Evolutionary conservation across 441 rosid species (phyloP).

Genomic region (Gossypium davidsonii): DNA sequence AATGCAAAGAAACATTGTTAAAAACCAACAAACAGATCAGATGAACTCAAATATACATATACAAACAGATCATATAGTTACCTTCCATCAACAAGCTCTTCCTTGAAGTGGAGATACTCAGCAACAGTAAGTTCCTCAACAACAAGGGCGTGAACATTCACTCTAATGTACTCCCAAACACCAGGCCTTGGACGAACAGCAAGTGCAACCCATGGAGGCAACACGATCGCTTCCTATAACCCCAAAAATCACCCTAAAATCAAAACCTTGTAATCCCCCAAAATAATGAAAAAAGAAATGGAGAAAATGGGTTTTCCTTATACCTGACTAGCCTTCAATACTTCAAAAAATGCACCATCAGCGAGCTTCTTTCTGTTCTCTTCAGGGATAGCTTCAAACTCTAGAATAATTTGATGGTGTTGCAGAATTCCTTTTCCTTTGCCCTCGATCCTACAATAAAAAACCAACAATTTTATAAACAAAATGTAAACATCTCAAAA

Average conservation of each 20-base stretch:
- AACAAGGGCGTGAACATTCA: slow-evolving; percentile 65
- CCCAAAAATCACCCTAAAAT: slow-evolving; percentile 1
- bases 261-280: not conserved
- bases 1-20: not conserved
- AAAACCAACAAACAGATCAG: not conserved
- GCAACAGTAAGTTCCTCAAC: slow-evolving; percentile 56
- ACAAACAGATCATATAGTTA: slow-evolving; percentile 12
- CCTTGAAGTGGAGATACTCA: slow-evolving; percentile 72
- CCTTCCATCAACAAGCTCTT: slow-evolving; percentile 78
- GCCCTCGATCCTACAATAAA: slow-evolving; percentile 44
- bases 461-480: not conserved
- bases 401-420: slow-evolving; percentile 55
- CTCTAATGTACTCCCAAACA: slow-evolving; percentile 76
- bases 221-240: slow-evolving; percentile 64
- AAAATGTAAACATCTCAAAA: not conserved
- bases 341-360: slow-evolving; percentile 55
- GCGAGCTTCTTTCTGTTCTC: slow-evolving; percentile 39
- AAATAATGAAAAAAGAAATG: not conserved
- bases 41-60: not conserved
- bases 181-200: slow-evolving; percentile 91
- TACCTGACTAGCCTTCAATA: slow-evolving; percentile 60
- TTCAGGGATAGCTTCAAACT: slow-evolving; percentile 62
- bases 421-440: slow-evolving; percentile 80
- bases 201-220: slow-evolving; percentile 72
- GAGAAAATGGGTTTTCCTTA: not conserved